Base-by-base conservation (phyloP, 768 basidiomycete genomes). In the Multifurca ochricompacta region DNA sequence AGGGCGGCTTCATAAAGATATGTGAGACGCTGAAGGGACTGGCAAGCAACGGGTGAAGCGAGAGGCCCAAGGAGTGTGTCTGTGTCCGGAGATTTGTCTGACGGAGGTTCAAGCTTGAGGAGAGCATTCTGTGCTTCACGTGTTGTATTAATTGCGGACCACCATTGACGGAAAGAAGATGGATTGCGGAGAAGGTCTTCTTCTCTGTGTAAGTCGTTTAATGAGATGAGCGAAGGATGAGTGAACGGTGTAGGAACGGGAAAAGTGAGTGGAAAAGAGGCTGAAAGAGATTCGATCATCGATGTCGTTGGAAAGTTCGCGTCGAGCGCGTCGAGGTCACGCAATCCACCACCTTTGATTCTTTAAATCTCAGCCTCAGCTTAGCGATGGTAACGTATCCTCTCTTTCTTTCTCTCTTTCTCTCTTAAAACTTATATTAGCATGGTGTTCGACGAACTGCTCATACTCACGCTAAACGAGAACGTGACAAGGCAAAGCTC, bases 1-100 rank as follows among this genome's bases (percentile, higher is more conserved):
- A 99, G 77, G 0, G 95, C 95, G 18, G 90, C 76, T 70, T 99
- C 96, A 66, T 96, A 98, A n/a, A 96, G 78, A 68, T 89, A 93
- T 3, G 87, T 86, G 30, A 95, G 73, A 44, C 85, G 82, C 62
- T 96, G 91, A 6, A 98, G 73, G 25, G 83, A 83, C 40, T 82
- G 75, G 58, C 93, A 78, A 41, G 87, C 79, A 19, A 77, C 76
- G 5, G 83, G 77, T 4, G 87, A 80, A 16, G 87, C 79, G 39
- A 97, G 79, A 14, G 86, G 85, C 13, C 92, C 94, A 5, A 97
- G 80, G 19, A 93, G 71, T 27, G 71, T 66, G 18, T 74, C 70
- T 19, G 76, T 70, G 51, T 81, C 80, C 31, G 77, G 73, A 4
- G 77, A 70, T 2, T 78, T 64, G 46, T 79, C 68, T 23, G 72